Conservation (phyloP, 805 yeast species). For the Wickerhamiella slavikovae region DNA sequence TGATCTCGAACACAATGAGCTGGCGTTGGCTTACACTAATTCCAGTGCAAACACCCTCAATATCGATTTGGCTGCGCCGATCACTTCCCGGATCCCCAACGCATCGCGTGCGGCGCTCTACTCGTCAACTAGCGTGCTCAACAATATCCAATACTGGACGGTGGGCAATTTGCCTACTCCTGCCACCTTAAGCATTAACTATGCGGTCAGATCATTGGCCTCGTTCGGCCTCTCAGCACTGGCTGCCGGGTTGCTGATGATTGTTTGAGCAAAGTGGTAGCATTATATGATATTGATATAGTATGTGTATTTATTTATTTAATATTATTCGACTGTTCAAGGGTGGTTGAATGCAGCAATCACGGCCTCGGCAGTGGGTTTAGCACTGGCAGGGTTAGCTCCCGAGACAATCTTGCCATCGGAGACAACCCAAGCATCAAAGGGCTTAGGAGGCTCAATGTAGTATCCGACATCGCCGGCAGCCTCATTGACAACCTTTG, state of each 20-base stretch:
- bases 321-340: no score
- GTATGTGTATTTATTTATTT: no score
- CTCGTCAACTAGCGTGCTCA: no score
- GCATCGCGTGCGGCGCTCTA: neutral
- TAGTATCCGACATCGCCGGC: constrained; percentile 25
- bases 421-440: constrained; percentile 17
- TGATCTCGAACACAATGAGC: neutral
- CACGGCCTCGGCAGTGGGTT: constrained; percentile 26
- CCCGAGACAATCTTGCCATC: constrained; percentile 50
- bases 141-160: no score
- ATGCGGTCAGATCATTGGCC: no score
- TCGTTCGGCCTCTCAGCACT: no score
- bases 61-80: no score
- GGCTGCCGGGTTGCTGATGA: no score
- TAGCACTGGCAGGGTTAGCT: constrained; percentile 39
- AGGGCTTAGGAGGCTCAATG: constrained; percentile 27
- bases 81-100: neutral
- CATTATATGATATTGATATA: no score
- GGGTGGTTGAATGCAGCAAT: constrained; percentile 11
- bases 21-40: neutral
- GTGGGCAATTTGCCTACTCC: no score
- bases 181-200: no score
- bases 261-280: no score
- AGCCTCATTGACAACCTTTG: constrained; percentile 21
- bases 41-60: neutral